These are phyloP conservation scores for Fagopyrum esculentum DNA, from an alignment of 148 eudicot genomes.

Conservation along the genomic window DNA sequence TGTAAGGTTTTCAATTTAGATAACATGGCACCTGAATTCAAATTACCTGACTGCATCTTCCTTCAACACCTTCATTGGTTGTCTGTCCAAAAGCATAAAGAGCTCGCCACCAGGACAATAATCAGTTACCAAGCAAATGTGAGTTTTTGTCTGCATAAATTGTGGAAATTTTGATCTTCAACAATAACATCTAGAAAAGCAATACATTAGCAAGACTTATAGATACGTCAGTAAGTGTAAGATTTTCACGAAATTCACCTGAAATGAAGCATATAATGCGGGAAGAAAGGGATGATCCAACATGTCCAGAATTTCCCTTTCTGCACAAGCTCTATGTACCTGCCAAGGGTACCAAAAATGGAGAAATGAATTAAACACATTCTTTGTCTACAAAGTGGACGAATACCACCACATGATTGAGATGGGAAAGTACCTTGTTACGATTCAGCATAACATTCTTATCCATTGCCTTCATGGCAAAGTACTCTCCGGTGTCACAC, in stretches of 20 bases:
- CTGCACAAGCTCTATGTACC: constrained; percentile 99
- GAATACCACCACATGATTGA: neutral
- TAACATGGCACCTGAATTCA: neutral
- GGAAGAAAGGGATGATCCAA: constrained; percentile 99
- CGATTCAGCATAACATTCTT: constrained; percentile 84
- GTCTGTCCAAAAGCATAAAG: constrained; percentile 75
- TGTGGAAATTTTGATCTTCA: neutral
- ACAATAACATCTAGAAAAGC: neutral
- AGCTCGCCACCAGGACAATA: constrained; percentile 96
- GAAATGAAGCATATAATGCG: constrained; percentile 96
- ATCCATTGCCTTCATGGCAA: constrained; percentile 99
- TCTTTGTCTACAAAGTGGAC: neutral
- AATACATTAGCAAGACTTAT: neutral
- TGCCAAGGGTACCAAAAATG: constrained; percentile 19
- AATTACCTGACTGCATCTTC: constrained; percentile 89
- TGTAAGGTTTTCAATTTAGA: neutral
- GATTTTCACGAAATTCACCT: constrained; percentile 32
- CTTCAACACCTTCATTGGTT: constrained; percentile 76
- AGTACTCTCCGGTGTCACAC: constrained; percentile 63
- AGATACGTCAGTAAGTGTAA: neutral
- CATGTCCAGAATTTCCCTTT: constrained; percentile 88
- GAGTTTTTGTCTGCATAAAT: constrained; percentile 75
- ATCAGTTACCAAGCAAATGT: constrained; percentile 89
- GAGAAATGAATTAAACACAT: neutral
- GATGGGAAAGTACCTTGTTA: constrained; percentile 54